Percentiles rank a stretch among this genome's conserved stretches.
phyloP scores from a whole-genome alignment of 371 early-diverging fungal genomes.

The Synchytrium microbalum region DNA sequence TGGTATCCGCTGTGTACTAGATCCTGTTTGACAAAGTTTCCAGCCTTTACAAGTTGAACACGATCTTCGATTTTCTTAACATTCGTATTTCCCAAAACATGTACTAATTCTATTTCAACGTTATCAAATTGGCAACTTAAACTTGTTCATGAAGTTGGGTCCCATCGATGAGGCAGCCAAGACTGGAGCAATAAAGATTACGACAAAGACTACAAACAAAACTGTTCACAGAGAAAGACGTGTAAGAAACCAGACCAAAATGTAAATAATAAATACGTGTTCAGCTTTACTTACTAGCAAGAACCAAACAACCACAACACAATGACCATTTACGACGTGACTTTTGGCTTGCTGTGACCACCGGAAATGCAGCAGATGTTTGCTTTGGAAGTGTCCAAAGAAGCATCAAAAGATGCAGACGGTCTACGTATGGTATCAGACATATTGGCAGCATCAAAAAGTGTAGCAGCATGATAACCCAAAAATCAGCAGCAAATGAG shows the following conservation, averaged over 20 bases:
- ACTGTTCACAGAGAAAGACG: background rate
- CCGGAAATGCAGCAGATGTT: background rate
- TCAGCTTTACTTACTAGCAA: background rate
- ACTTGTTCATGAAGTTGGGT: background rate
- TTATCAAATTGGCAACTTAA: background rate
- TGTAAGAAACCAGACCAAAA: background rate
- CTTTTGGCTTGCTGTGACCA: background rate
- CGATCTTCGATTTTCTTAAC: no score
- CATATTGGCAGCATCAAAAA: slow-evolving; percentile 32
- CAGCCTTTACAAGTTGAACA: no score
- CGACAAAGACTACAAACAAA: background rate
- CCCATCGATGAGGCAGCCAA: background rate
- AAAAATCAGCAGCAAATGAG: slow-evolving; percentile 71
- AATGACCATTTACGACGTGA: background rate
- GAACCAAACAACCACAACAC: background rate
- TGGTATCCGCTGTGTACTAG: no score
- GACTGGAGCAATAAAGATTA: background rate
- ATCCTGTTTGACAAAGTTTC: no score
- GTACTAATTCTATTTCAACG: background rate
- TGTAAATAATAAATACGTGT: background rate
- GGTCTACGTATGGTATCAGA: slow-evolving; percentile 18
- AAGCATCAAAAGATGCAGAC: slow-evolving; percentile 16
- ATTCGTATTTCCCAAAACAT: no score
- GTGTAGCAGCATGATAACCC: slow-evolving; percentile 63
- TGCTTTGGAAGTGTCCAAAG: slow-evolving; percentile 12